These are phyloP conservation scores for Nephelium lappaceum DNA, from an alignment of 345 rosid genomes.

Conservation along the genomic window DNA sequence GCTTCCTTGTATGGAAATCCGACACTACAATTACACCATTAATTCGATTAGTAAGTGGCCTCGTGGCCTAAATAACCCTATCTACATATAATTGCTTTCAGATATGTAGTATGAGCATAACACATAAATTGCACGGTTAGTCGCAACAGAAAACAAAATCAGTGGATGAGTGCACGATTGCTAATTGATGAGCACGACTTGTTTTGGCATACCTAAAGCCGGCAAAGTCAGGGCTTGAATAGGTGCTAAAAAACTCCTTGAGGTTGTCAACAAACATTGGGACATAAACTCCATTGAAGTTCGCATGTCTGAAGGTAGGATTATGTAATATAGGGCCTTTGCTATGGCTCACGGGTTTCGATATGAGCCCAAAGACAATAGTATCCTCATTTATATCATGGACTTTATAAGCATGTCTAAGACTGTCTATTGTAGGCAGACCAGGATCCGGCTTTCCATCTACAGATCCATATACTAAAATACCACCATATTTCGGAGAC, in stretches of 20 bases:
- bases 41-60: background rate
- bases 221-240: conserved; percentile 46
- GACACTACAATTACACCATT: conserved; percentile 35
- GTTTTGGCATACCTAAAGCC: conserved; percentile 50
- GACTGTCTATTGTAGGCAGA: conserved; percentile 46
- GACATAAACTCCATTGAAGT: conserved; percentile 55
- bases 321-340: conserved; percentile 70
- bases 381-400: conserved; percentile 40
- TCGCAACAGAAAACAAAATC: background rate
- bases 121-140: no score
- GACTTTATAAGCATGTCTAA: conserved; percentile 42
- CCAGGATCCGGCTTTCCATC: conserved; percentile 47
- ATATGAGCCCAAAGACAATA: conserved; percentile 56
- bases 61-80: background rate
- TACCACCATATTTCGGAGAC: conserved; percentile 52
- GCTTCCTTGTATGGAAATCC: conserved; percentile 62
- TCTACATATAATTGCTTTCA: no score
- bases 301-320: conserved; percentile 51
- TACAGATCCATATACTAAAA: conserved; percentile 54
- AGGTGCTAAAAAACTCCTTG: conserved; percentile 51
- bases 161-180: background rate
- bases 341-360: conserved; percentile 68
- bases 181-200: background rate
- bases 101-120: no score
- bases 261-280: conserved; percentile 68